Evolutionary conservation across 352 stramenopile genomes (phyloP).

Genomic region (Globisporangium sylvaticum): DNA sequence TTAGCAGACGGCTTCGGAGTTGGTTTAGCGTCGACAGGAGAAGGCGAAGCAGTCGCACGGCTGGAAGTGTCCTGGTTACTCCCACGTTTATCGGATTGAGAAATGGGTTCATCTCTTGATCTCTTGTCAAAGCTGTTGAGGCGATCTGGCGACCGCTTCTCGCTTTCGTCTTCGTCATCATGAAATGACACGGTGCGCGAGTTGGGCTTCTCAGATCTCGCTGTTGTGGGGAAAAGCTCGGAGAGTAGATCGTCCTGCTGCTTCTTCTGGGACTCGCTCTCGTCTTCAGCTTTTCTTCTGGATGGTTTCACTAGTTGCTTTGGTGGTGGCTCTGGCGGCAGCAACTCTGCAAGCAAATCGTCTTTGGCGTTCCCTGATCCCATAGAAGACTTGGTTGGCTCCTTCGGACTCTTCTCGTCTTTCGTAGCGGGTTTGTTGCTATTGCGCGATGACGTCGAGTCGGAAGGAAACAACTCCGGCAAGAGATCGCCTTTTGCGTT

Average conservation of each 20-base stretch:
- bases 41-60: not conserved
- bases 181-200: conserved; percentile 3
- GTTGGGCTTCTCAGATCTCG: not conserved
- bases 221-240: conserved; percentile 23
- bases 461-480: conserved; percentile 4
- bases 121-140: not conserved
- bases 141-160: not conserved
- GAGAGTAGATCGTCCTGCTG: conserved; percentile 13
- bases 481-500: conserved; percentile 14
- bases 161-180: conserved; percentile 12
- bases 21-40: not conserved
- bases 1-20: not conserved
- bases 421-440: not conserved
- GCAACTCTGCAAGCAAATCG: conserved; percentile 13
- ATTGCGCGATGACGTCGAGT: not conserved
- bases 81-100: not conserved
- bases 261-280: not conserved
- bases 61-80: not conserved
- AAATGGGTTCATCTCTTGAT: not conserved
- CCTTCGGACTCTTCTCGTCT: not conserved
- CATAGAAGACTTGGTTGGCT: not conserved
- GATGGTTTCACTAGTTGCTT: not conserved
- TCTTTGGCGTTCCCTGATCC: conserved; percentile 1
- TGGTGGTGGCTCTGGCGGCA: conserved; percentile 7
- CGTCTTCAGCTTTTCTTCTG: not conserved